phyloP scores from a whole-genome alignment of 441 rosid genomes.

The Biscutella laevigata region DNA sequence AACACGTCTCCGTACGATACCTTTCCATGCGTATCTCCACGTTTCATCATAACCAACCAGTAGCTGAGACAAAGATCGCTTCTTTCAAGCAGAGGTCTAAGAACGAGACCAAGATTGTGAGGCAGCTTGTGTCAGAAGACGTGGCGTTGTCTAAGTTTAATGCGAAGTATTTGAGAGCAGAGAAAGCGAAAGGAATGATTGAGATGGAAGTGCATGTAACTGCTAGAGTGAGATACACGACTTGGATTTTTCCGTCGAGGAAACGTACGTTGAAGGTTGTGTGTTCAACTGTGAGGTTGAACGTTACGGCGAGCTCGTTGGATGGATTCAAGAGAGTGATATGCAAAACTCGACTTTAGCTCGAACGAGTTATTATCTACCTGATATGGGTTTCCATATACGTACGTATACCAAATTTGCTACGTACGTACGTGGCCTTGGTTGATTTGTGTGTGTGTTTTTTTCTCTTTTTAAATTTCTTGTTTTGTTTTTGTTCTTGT shows the following conservation, averaged over 20 bases:
- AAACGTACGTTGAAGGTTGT: conserved; percentile 36
- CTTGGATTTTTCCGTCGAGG: conserved; percentile 40
- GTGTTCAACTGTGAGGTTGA: conserved; percentile 39
- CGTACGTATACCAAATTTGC: conserved; percentile 14
- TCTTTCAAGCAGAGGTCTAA: conserved; percentile 53
- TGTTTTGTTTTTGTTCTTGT: conserved; percentile 12
- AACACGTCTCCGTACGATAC: conserved; percentile 46
- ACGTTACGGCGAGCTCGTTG: conserved; percentile 28
- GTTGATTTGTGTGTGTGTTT: conserved; percentile 15
- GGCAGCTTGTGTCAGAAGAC: conserved; percentile 36
- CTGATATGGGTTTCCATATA: conserved; percentile 7
- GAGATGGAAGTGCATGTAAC: conserved; percentile 44
- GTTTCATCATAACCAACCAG: conserved; percentile 42
- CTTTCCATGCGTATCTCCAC: conserved; percentile 43
- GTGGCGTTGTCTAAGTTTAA: conserved; percentile 30
- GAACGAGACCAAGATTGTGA: conserved; percentile 45
- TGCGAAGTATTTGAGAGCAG: conserved; percentile 36
- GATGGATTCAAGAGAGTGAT: conserved; percentile 23
- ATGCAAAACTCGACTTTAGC: conserved; percentile 25
- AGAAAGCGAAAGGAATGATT: conserved; percentile 31
- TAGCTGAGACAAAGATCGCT: conserved; percentile 38
- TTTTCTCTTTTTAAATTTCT: neutral
- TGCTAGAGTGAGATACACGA: conserved; percentile 58
- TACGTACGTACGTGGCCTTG: conserved; percentile 2
- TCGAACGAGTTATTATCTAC: neutral